A percentile compares a stretch with the other conserved stretches of the same genome.
These are phyloP conservation scores for Delphinella strobiligena DNA, from an alignment of 2,329 filamentous ascomycete species.

Conservation along the genomic window DNA sequence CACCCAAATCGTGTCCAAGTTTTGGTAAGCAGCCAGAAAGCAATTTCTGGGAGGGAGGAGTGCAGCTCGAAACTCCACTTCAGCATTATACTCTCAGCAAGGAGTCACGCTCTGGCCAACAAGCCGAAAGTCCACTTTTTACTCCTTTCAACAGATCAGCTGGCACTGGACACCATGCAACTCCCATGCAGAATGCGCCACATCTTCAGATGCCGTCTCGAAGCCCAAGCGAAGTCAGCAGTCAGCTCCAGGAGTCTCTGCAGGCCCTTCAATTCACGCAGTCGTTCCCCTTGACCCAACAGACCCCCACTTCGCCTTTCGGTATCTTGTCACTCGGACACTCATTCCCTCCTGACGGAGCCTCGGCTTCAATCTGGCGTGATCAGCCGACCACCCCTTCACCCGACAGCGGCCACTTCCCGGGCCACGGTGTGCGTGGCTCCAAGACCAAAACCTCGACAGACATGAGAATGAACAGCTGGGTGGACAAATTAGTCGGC, in stretches of 20 bases:
- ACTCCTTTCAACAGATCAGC: too few relatives aligned
- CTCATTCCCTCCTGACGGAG: neutral
- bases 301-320: neutral
- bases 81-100: too few relatives aligned
- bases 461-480: neutral
- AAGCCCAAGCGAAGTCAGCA: too few relatives aligned
- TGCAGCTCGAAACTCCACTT: too few relatives aligned
- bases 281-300: neutral
- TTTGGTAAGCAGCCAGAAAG: too few relatives aligned
- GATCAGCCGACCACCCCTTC: neutral
- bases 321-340: neutral
- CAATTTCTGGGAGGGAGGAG: too few relatives aligned
- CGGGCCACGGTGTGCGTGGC: neutral
- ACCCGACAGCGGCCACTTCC: neutral
- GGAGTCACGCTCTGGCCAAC: too few relatives aligned
- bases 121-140: too few relatives aligned
- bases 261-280: neutral
- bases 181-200: too few relatives aligned
- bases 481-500: constrained; percentile 2
- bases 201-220: too few relatives aligned
- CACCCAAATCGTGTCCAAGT: too few relatives aligned
- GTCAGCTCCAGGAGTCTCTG: neutral
- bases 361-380: neutral
- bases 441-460: neutral
- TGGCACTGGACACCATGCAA: too few relatives aligned